Conservation (phyloP, 2,329 filamentous ascomycete species). For the Simplicillium aogashimaense region DNA sequence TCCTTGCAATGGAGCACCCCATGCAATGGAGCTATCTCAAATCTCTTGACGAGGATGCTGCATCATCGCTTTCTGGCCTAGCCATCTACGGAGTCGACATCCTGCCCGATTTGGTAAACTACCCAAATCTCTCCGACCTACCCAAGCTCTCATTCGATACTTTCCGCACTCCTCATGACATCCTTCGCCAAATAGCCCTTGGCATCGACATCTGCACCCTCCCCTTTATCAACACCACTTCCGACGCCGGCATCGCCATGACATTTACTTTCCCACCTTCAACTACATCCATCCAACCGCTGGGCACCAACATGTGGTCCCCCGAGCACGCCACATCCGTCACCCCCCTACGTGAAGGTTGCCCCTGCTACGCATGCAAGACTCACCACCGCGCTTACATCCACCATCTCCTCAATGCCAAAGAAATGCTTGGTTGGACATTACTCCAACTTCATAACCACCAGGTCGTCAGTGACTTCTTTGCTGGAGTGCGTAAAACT, state of each 20-base stretch:
- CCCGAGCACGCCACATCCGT: constrained; percentile 50
- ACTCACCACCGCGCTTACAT: constrained; percentile 80
- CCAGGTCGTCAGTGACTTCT: constrained; percentile 61
- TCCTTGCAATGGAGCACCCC: constrained; percentile 66
- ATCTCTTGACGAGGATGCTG: constrained; percentile 55
- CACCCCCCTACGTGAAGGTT: constrained; percentile 50
- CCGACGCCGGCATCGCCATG: constrained; percentile 79
- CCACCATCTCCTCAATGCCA: constrained; percentile 77
- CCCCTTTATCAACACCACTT: constrained; percentile 63
- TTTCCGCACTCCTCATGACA: constrained; percentile 60
- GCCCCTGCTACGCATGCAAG: constrained; percentile 74
- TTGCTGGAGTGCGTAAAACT: constrained; percentile 55
- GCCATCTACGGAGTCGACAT: constrained; percentile 70
- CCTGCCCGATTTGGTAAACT: constrained; percentile 52
- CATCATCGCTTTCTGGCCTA: constrained; percentile 51
- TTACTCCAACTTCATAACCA: constrained; percentile 91
- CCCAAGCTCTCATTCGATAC: constrained; percentile 67
- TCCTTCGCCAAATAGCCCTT: constrained; percentile 64
- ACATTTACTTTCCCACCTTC: constrained; percentile 61
- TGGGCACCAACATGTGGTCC: constrained; percentile 76
- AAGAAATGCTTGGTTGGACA: constrained; percentile 95
- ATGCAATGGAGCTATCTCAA: constrained; percentile 75
- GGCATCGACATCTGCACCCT: constrained; percentile 75
- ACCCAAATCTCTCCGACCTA: constrained; percentile 45
- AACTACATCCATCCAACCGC: constrained; percentile 23